Conservation (phyloP, 306 rosid genomes). For the Glycine tomentella region DNA sequence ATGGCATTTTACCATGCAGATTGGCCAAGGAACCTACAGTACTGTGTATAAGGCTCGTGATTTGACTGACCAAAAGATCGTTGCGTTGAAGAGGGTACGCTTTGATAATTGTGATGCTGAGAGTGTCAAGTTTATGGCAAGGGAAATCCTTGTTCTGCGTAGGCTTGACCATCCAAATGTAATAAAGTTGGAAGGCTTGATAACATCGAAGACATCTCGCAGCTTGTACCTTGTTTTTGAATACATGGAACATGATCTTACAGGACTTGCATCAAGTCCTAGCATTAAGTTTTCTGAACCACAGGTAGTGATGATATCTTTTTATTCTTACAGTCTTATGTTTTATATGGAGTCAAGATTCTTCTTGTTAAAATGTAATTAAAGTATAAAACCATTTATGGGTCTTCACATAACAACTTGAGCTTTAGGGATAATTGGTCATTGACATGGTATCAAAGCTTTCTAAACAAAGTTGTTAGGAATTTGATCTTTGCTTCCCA, state of each 20-base stretch:
- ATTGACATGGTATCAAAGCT: conserved; percentile 19
- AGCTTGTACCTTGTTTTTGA: conserved; percentile 92
- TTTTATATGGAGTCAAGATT: conserved; percentile 16
- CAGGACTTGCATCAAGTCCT: conserved; percentile 84
- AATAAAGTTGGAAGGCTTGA: conserved; percentile 89
- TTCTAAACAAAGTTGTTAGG: not conserved
- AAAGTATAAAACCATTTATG: conserved; percentile 53
- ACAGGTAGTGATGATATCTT: conserved; percentile 64
- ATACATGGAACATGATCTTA: conserved; percentile 97
- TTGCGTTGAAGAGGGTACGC: conserved; percentile 90
- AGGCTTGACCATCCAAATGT: conserved; percentile 92
- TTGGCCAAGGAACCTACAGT: conserved; percentile 97
- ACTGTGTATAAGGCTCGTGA: conserved; percentile 93
- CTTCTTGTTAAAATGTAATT: not conserved
- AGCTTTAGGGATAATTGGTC: conserved; percentile 22
- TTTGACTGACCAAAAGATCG: conserved; percentile 62
- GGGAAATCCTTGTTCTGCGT: conserved; percentile 90
- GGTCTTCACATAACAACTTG: conserved; percentile 47
- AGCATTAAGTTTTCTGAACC: conserved; percentile 81
- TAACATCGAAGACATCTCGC: conserved; percentile 76
- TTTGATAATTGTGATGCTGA: conserved; percentile 89
- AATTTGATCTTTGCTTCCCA: not conserved
- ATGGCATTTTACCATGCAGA: conserved; percentile 64
- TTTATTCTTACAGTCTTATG: conserved; percentile 25
- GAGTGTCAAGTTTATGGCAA: conserved; percentile 96